phyloP scores from a whole-genome alignment of 2,329 filamentous ascomycete genomes.

The Huntiella savannae region DNA sequence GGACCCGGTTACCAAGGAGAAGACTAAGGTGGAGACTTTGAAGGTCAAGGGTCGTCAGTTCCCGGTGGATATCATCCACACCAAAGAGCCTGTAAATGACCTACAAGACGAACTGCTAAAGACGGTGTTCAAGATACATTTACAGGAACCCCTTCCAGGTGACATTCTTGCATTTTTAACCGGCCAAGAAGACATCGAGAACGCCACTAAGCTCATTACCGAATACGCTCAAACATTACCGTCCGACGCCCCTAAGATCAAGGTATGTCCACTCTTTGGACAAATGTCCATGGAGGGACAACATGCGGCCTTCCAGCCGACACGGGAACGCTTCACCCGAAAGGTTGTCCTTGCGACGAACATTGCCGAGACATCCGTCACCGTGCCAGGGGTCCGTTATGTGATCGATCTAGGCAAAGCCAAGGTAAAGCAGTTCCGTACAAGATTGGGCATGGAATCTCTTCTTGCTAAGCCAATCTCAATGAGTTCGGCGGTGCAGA shows the following conservation, averaged over 20 bases:
- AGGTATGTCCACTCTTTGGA: conserved; percentile 68
- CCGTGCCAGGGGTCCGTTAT: conserved; percentile 77
- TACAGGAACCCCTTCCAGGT: conserved; percentile 75
- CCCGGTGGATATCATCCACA: conserved; percentile 61
- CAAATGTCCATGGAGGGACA: conserved; percentile 75
- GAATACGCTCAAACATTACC: conserved; percentile 57
- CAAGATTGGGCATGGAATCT: conserved; percentile 71
- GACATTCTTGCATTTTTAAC: conserved; percentile 86
- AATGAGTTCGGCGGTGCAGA: conserved; percentile 79
- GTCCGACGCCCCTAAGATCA: conserved; percentile 52
- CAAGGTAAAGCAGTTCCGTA: conserved; percentile 82
- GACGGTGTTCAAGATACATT: conserved; percentile 69
- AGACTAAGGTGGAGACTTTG: conserved; percentile 11
- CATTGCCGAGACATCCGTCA: conserved; percentile 96
- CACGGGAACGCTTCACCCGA: conserved; percentile 50
- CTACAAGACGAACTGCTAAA: conserved; percentile 68
- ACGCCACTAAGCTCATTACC: conserved; percentile 59
- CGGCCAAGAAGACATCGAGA: conserved; percentile 83
- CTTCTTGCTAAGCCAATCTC: conserved; percentile 81
- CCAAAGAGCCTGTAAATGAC: conserved; percentile 55
- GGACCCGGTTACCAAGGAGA: not conserved
- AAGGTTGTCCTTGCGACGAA: conserved; percentile 91
- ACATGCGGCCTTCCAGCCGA: conserved; percentile 64
- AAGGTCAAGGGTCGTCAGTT: conserved; percentile 76
- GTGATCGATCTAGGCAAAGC: conserved; percentile 88